Conservation (phyloP, 352 stramenopile genomes). For the Phytophthora ohioensis region DNA sequence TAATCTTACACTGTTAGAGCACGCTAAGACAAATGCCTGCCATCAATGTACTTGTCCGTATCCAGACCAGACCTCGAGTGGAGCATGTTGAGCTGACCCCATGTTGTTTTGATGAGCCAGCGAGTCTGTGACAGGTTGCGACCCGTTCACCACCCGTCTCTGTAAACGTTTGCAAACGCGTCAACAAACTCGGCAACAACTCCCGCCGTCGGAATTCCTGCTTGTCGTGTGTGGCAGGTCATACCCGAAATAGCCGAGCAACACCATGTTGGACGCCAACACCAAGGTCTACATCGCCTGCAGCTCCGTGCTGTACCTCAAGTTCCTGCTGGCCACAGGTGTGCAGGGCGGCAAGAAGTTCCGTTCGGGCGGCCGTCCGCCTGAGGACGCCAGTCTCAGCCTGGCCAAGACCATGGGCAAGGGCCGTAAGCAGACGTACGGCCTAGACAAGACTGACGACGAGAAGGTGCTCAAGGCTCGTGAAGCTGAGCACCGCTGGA, state of each 20-base stretch:
- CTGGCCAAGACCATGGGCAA: slow-evolving; percentile 45
- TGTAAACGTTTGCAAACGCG: slow-evolving; percentile 18
- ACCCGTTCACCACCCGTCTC: neutral
- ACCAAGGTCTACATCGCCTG: slow-evolving; percentile 72
- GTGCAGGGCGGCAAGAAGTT: slow-evolving; percentile 69
- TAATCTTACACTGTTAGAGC: neutral
- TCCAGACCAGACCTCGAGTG: neutral
- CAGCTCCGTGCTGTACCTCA: slow-evolving; percentile 69
- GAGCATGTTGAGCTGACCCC: neutral
- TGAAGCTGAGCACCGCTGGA: slow-evolving; percentile 53
- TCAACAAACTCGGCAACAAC: slow-evolving; percentile 6
- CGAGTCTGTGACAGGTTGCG: slow-evolving; percentile 7
- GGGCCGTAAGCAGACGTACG: slow-evolving; percentile 36
- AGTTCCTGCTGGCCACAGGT: slow-evolving; percentile 60
- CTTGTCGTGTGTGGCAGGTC: slow-evolving; percentile 10
- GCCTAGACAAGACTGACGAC: slow-evolving; percentile 42
- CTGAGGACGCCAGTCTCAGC: slow-evolving; percentile 54
- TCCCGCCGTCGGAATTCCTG: slow-evolving; percentile 19
- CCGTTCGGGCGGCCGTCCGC: slow-evolving; percentile 50
- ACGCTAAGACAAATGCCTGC: neutral
- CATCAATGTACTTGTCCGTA: slow-evolving; percentile 14
- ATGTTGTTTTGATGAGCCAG: slow-evolving; percentile 18
- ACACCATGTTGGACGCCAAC: slow-evolving; percentile 27
- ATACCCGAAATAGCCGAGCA: slow-evolving; percentile 14
- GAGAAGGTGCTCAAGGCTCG: slow-evolving; percentile 46